Evolutionary conservation across 2,329 filamentous ascomycete species (phyloP).

Genomic region (Anthostomella pinea): DNA sequence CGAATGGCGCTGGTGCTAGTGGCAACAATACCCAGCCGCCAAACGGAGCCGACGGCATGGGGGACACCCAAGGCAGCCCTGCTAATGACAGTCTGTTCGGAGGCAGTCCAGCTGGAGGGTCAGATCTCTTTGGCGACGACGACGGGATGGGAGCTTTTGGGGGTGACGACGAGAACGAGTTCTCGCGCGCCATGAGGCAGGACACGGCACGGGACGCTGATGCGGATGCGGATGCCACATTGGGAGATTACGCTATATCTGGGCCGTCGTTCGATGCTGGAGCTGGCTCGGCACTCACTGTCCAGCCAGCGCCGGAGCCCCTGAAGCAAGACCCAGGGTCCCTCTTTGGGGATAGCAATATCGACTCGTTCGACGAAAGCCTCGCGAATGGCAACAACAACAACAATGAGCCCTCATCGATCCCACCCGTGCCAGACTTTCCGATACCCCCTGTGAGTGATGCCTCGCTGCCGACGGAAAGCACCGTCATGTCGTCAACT

Average conservation of each 20-base stretch:
- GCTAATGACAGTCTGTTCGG: constrained; percentile 79
- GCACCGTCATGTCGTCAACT: constrained; percentile 8
- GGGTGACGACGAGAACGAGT: constrained; percentile 82
- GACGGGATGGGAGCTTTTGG: constrained; percentile 65
- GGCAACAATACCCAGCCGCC: constrained; percentile 30
- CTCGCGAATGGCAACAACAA: constrained; percentile 5
- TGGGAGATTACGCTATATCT: constrained; percentile 38
- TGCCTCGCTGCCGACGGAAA: constrained; percentile 13
- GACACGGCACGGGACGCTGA: constrained; percentile 39
- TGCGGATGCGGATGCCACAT: constrained; percentile 35
- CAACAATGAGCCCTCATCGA: constrained; percentile 7
- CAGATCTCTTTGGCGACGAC: constrained; percentile 78
- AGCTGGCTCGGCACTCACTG: constrained; percentile 25
- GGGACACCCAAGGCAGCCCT: constrained; percentile 63
- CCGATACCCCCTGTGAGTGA: constrained; percentile 7
- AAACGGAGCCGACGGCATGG: constrained; percentile 40
- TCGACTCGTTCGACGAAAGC: constrained; percentile 14
- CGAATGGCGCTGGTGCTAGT: constrained; percentile 34
- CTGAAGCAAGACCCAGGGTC: constrained; percentile 9
- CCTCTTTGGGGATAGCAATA: constrained; percentile 14
- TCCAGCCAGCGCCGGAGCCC: constrained; percentile 22
- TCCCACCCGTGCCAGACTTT: constrained; percentile 19
- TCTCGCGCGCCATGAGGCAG: constrained; percentile 66
- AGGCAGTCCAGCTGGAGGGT: constrained; percentile 70
- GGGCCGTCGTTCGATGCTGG: constrained; percentile 35